Conservation (phyloP, 1,284 basidiomycete species). For the Apiotrichum akiyoshidainum region DNA sequence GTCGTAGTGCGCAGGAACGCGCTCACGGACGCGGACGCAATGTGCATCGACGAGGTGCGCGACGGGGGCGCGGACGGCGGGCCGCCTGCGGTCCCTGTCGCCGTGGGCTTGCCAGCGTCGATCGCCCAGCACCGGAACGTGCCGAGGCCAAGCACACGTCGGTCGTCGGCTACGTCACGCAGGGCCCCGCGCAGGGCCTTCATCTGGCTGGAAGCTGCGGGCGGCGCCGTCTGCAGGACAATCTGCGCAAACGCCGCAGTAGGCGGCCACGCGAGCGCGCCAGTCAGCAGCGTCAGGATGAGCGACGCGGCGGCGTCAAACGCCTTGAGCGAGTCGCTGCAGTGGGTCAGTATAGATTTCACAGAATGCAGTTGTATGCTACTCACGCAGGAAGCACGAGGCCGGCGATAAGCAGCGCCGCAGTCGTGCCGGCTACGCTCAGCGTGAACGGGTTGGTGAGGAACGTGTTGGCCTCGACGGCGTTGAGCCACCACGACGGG, state of each 20-base stretch:
- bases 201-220: constrained; percentile 63
- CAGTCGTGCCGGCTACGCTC: constrained; percentile 47
- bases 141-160: constrained; percentile 38
- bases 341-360: constrained; percentile 19
- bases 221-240: constrained; percentile 79
- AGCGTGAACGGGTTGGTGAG: constrained; percentile 54
- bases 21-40: constrained; percentile 46
- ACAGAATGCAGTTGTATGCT: too few species aligned
- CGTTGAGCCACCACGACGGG: constrained; percentile 24
- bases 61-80: constrained; percentile 65
- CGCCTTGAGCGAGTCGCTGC: constrained; percentile 55
- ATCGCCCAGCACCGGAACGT: constrained; percentile 42
- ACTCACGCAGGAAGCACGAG: constrained; percentile 56
- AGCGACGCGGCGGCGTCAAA: constrained; percentile 73
- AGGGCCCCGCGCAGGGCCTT: constrained; percentile 71
- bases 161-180: constrained; percentile 62
- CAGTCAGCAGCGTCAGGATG: constrained; percentile 69
- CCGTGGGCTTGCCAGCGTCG: constrained; percentile 26
- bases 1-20: constrained; percentile 5
- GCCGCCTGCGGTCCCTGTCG: constrained; percentile 4
- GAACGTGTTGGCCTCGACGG: constrained; percentile 24
- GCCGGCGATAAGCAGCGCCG: constrained; percentile 47
- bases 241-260: constrained; percentile 74
- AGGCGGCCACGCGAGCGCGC: constrained; percentile 74
- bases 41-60: constrained; percentile 68